Conservation (phyloP, 2,329 filamentous ascomycete species). For the Cladorrhinum sp. region DNA sequence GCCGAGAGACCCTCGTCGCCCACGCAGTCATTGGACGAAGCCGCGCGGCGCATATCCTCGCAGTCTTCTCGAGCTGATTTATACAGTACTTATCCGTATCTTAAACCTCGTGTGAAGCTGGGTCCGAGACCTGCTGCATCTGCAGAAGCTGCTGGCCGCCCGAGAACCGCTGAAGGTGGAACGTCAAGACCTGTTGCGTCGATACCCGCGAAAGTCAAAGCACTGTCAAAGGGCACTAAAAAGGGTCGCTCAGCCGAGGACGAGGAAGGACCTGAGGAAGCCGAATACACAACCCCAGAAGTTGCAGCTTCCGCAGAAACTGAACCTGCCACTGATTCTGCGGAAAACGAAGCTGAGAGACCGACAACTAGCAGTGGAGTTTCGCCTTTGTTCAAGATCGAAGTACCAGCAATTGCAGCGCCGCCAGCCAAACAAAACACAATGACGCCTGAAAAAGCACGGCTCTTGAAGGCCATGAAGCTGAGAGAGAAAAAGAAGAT, state of each 20-base stretch:
- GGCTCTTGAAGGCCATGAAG: conserved; percentile 92
- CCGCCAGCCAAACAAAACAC: conserved; percentile 44
- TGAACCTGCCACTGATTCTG: conserved; percentile 35
- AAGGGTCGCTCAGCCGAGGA: conserved; percentile 43
- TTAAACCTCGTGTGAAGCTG: conserved; percentile 82
- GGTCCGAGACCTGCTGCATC: conserved; percentile 81
- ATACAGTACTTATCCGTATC: conserved; percentile 49
- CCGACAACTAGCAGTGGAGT: conserved; percentile 37
- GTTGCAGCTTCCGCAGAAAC: conserved; percentile 31
- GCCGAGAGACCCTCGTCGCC: conserved; percentile 44
- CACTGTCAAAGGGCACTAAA: conserved; percentile 57
- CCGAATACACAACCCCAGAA: conserved; percentile 37
- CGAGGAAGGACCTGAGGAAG: conserved; percentile 36
- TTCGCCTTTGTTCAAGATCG: conserved; percentile 40
- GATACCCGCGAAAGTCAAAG: conserved; percentile 76
- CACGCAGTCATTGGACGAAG: conserved; percentile 42
- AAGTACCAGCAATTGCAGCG: conserved; percentile 36
- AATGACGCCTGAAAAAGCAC: conserved; percentile 84
- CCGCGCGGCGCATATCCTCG: conserved; percentile 45
- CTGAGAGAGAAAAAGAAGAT: conserved; percentile 75
- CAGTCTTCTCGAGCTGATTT: conserved; percentile 52
- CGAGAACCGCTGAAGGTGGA: conserved; percentile 56
- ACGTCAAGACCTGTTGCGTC: conserved; percentile 71
- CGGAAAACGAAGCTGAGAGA: conserved; percentile 30
- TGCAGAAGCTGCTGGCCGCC: conserved; percentile 58